Base-by-base conservation (phyloP, 371 early-diverging fungal species). In the Rhizomucor pusillus region DNA sequence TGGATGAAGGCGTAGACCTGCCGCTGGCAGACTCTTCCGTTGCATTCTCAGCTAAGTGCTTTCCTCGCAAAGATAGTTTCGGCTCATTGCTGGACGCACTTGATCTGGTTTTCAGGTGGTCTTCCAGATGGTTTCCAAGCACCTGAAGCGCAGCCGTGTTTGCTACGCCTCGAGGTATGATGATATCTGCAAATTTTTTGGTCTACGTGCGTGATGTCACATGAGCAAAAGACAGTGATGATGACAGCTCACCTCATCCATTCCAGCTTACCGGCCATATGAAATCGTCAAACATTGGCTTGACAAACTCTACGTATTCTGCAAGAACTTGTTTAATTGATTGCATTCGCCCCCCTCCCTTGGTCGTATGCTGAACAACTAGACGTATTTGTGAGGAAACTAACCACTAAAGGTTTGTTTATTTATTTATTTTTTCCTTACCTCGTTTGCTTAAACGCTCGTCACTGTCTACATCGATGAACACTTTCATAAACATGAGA, bases 261-360 rank as follows among this genome's bases (percentile, higher is more conserved):
- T 5, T 14, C 5, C 2, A 9, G 59, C 73, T 61, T 73, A 83
- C 85, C 16, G 94, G 92, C 58, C 80, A 73, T 43, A 94, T 81
- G 65, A 87, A 94, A 45, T 92, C 90, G 54, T 92, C 93, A 62
- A 90, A 92, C 59, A 83, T 73, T 5, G 93, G 92, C 69, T 94
- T 94, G 11, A 90, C 90, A 59, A 79, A 84, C n/a, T 76, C 76
- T 33, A 90, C 73, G 57, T 92, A 94, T 43, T 81, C 73, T 19
- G 79, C 73, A 35, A 93, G 66, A 12, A 89, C 72, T 18, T 77
- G 64, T 33, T 84, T 79, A 24, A 79, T 65, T 3, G 74, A 54
- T 51, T 79, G 58, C 1, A 54, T 59, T n/a, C 55, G 54, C 5
- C 66, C 72, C 45, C 64, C 66, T 49, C n/a, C n/a, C 73, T 54